Percentiles rank a stretch among this genome's conserved stretches.
Conservation (phyloP, 129 eudicot genomes). For the Pseudognaphalium luteoalbum region DNA sequence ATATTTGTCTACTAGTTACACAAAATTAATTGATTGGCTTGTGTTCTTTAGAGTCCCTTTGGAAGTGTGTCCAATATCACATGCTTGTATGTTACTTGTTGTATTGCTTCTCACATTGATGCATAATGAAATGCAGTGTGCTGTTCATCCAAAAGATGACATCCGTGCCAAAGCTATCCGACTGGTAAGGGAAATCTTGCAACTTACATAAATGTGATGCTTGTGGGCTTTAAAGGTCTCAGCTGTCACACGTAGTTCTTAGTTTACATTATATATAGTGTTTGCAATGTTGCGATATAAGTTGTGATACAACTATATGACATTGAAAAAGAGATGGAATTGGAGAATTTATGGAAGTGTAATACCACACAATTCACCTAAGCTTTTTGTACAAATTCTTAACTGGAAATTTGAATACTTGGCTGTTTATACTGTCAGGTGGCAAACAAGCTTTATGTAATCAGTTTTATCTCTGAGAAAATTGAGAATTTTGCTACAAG, state of each 20-base stretch:
- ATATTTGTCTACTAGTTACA: background rate
- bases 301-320: conserved; percentile 2
- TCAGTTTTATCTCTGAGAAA: conserved; percentile 57
- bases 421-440: conserved; percentile 54
- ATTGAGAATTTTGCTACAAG: conserved; percentile 79
- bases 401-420: conserved; percentile 5
- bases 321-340: background rate
- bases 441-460: conserved; percentile 78
- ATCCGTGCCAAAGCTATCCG: conserved; percentile 89
- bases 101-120: conserved; percentile 27
- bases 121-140: conserved; percentile 64
- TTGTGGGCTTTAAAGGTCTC: conserved; percentile 19
- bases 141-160: conserved; percentile 82
- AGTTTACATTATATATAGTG: background rate
- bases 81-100: conserved; percentile 4
- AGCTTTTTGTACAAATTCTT: background rate
- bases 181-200: conserved; percentile 50
- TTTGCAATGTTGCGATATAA: background rate
- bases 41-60: background rate
- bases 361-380: background rate
- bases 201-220: conserved; percentile 14
- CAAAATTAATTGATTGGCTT: background rate
- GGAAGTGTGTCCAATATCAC: background rate
- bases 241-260: background rate
- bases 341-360: background rate